Percentiles rank a stretch among this genome's conserved stretches.
Conservation (phyloP, 495 filamentous ascomycete species). For the Filosporella fistucella region DNA sequence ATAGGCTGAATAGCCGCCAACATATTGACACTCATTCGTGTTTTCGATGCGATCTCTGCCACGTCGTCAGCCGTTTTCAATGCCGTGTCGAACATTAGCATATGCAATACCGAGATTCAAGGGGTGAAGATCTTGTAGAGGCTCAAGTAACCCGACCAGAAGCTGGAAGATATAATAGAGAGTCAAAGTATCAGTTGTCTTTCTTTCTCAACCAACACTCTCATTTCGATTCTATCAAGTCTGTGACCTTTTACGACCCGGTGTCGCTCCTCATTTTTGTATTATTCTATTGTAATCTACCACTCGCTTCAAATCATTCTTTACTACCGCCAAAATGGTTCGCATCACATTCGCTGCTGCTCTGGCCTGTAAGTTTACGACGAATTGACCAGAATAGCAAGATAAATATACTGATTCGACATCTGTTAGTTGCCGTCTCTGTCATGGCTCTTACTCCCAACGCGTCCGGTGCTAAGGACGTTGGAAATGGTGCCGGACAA, state of each 20-base stretch:
- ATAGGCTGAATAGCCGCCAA: not conserved
- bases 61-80: not conserved
- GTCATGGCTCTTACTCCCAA: slow-evolving; percentile 15
- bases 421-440: slow-evolving; percentile 12
- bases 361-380: slow-evolving; percentile 26
- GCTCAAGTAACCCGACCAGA: not conserved
- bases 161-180: not conserved
- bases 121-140: slow-evolving; percentile 1
- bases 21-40: too few relatives aligned
- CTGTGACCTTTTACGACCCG: slow-evolving; percentile 6
- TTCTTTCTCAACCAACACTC: not conserved
- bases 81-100: too few relatives aligned
- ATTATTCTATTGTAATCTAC: not conserved
- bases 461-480: slow-evolving; percentile 25
- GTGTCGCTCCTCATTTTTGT: slow-evolving; percentile 3
- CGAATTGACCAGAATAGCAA: not conserved
- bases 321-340: slow-evolving; percentile 28
- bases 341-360: slow-evolving; percentile 28
- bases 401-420: slow-evolving; percentile 8
- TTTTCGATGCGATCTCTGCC: not conserved
- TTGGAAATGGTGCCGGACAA: slow-evolving; percentile 31
- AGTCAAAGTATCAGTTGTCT: not conserved
- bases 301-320: not conserved
- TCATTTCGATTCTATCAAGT: not conserved
- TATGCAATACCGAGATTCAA: too few relatives aligned